Conservation (phyloP, 306 rosid species). For the Ochetophila trinervis region DNA sequence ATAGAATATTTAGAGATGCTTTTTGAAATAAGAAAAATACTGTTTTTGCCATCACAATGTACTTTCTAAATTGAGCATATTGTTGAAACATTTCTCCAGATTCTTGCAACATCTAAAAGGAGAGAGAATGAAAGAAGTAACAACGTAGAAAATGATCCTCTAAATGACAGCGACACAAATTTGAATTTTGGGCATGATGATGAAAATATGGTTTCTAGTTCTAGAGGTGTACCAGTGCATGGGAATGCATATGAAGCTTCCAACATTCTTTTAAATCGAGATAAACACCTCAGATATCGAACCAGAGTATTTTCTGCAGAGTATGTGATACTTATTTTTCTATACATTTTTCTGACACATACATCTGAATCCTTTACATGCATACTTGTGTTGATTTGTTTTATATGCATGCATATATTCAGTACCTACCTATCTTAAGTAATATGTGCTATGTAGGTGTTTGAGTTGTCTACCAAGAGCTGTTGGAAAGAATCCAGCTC, state of each 20-base stretch:
- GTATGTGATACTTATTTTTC: constrained; percentile 52
- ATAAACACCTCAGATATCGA: constrained; percentile 91
- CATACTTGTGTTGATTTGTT: background rate
- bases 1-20: too few species aligned
- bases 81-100: constrained; percentile 43
- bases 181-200: constrained; percentile 59
- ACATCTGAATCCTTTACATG: constrained; percentile 12
- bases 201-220: constrained; percentile 84
- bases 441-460: constrained; percentile 56
- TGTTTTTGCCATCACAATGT: background rate
- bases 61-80: constrained; percentile 18
- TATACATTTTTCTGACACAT: background rate
- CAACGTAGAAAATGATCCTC: constrained; percentile 43
- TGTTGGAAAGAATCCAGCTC: constrained; percentile 83
- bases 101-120: constrained; percentile 80
- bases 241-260: constrained; percentile 49
- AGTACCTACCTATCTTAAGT: constrained; percentile 15
- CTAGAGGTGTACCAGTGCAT: constrained; percentile 28
- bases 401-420: background rate
- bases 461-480: constrained; percentile 85
- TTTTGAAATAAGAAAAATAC: too few species aligned
- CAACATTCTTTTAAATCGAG: constrained; percentile 49
- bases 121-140: constrained; percentile 39
- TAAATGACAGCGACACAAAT: constrained; percentile 53
- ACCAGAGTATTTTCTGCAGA: constrained; percentile 97